Conservation (phyloP, 2,329 filamentous ascomycete species). For the Cladosporium velox region DNA sequence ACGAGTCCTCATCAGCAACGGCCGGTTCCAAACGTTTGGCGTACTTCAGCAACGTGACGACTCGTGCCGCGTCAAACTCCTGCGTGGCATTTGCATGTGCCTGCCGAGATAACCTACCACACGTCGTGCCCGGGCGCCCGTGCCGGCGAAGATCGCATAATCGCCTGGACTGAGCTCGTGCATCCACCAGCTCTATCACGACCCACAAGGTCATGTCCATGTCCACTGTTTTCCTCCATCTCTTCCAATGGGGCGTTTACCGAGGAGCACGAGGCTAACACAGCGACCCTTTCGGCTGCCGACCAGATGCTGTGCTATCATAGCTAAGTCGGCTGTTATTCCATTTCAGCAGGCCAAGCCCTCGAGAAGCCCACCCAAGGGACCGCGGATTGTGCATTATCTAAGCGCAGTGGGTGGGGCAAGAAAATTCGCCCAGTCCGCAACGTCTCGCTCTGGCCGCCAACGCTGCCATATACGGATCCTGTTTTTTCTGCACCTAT, state of each 20-base stretch:
- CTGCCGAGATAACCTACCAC: neutral
- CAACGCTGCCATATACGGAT: neutral
- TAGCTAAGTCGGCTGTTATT: neutral
- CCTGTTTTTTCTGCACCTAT: conserved; percentile 20
- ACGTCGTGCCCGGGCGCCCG: neutral
- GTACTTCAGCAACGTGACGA: conserved; percentile 9
- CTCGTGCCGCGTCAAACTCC: conserved; percentile 16
- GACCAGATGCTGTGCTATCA: neutral
- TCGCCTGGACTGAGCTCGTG: conserved; percentile 13
- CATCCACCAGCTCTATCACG: neutral
- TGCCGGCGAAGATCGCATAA: conserved; percentile 5
- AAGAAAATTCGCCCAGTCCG: conserved; percentile 9
- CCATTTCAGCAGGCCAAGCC: neutral
- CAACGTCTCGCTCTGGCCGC: conserved; percentile 7
- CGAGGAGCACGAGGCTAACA: conserved; percentile 14
- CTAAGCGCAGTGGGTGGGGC: conserved; percentile 3
- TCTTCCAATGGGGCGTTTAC: conserved; percentile 17
- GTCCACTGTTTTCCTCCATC: conserved; percentile 4
- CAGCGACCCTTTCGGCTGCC: neutral
- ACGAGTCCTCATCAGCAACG: conserved; percentile 6
- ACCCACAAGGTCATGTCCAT: conserved; percentile 6
- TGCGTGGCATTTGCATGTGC: conserved; percentile 5
- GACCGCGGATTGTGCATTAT: neutral
- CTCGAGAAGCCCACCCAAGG: neutral
- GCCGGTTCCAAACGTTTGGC: conserved; percentile 5